Conservation (phyloP, 805 yeast genomes). For the Zygosaccharomyces gambellarensis region DNA sequence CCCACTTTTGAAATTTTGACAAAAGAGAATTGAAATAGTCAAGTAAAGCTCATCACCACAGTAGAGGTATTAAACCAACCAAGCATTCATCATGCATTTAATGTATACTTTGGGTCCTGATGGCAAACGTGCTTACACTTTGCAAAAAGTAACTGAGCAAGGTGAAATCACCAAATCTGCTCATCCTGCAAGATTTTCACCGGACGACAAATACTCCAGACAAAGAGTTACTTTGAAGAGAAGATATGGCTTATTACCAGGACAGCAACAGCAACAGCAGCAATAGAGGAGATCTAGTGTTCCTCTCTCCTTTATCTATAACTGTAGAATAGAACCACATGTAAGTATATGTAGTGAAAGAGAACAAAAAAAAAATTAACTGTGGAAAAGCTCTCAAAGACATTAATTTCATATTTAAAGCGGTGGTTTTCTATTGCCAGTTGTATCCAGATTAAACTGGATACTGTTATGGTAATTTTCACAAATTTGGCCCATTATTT, state of each 20-base stretch:
- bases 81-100: constrained; percentile 73
- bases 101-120: constrained; percentile 95
- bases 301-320: neutral
- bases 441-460: constrained; percentile 62
- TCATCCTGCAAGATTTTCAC: constrained; percentile 99
- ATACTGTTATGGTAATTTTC: constrained; percentile 67
- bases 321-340: constrained; percentile 2
- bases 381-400: neutral
- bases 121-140: constrained; percentile 93
- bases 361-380: neutral
- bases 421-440: constrained; percentile 47
- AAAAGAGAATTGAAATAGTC: neutral
- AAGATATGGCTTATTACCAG: constrained; percentile 84
- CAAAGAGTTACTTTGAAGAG: constrained; percentile 98
- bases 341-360: neutral
- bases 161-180: constrained; percentile 98
- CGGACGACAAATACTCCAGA: constrained; percentile 98
- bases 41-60: neutral
- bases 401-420: constrained; percentile 6
- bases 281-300: neutral
- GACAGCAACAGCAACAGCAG: constrained; percentile 46
- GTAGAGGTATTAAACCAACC: neutral
- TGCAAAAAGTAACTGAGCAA: constrained; percentile 68
- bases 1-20: neutral
- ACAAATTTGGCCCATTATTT: constrained; percentile 73